phyloP scores from a whole-genome alignment of 192 early-diverging fungal species.

The Backusella parvicylindrica region DNA sequence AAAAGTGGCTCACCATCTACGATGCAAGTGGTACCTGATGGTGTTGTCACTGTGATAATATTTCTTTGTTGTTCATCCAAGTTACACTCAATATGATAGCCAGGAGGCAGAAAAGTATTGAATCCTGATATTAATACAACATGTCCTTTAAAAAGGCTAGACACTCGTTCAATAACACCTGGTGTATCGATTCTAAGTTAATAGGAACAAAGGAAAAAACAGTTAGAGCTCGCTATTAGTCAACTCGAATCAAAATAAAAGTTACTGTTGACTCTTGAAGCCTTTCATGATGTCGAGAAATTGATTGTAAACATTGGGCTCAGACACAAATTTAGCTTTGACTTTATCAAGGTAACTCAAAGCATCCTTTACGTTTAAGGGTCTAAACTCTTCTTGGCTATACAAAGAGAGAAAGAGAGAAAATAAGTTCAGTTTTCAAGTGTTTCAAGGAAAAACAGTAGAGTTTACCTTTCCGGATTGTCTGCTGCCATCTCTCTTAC shows the following conservation, averaged over 20 bases:
- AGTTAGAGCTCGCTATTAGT: conserved; percentile 14
- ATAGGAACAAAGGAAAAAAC: conserved; percentile 32
- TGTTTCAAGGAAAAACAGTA: not conserved
- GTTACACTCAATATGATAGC: conserved; percentile 90
- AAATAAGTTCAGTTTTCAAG: not conserved
- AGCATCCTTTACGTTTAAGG: conserved; percentile 87
- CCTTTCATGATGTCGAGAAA: conserved; percentile 99
- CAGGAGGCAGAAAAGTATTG: conserved; percentile 97
- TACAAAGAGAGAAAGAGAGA: not conserved
- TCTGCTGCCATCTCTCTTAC: not conserved
- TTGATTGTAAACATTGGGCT: conserved; percentile 91
- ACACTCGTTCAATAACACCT: conserved; percentile 95
- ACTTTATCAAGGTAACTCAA: conserved; percentile 94
- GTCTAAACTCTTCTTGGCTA: conserved; percentile 30
- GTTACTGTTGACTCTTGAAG: conserved; percentile 86
- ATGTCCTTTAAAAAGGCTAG: conserved; percentile 85
- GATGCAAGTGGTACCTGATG: conserved; percentile 55
- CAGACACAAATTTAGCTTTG: conserved; percentile 80
- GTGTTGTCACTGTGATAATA: conserved; percentile 85
- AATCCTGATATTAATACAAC: conserved; percentile 94
- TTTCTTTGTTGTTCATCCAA: conserved; percentile 66
- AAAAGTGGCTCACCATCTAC: conserved; percentile 33
- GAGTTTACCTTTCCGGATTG: not conserved
- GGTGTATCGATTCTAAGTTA: conserved; percentile 49
- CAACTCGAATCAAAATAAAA: not conserved